Conservation (phyloP, 148 eudicot species). For the Rhododendron simsii region DNA sequence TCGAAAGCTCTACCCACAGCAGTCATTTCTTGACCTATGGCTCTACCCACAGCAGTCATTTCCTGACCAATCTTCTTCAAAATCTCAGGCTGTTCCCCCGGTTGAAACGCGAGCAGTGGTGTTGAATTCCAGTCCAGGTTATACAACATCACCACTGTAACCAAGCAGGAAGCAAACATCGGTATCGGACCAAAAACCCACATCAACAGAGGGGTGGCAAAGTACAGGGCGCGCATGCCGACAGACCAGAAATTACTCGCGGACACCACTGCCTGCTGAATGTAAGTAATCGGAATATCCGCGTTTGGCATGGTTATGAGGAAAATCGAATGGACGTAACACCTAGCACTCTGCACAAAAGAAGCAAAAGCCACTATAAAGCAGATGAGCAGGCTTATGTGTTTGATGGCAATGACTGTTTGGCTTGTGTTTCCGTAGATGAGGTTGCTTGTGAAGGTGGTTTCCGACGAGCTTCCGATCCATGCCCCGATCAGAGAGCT, state of each 20-base stretch:
- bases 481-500: slow-evolving; percentile 69
- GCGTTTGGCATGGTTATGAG: slow-evolving; percentile 63
- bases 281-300: slow-evolving; percentile 28
- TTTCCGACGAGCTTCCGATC: slow-evolving; percentile 41
- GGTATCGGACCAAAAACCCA: slow-evolving; percentile 90
- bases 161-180: slow-evolving; percentile 48
- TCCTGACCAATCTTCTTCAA: slow-evolving; percentile 15
- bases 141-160: slow-evolving; percentile 40
- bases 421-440: slow-evolving; percentile 55
- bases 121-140: slow-evolving; percentile 46
- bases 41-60: background rate
- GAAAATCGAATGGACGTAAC: slow-evolving; percentile 47
- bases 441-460: slow-evolving; percentile 23
- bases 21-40: slow-evolving; percentile 5
- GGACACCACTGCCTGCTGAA: slow-evolving; percentile 35
- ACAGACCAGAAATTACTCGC: slow-evolving; percentile 40
- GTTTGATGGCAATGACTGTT: slow-evolving; percentile 48
- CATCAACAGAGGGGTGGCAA: slow-evolving; percentile 46
- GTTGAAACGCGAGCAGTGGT: slow-evolving; percentile 38
- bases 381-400: slow-evolving; percentile 37
- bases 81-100: background rate
- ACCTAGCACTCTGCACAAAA: slow-evolving; percentile 48
- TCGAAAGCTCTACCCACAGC: background rate
- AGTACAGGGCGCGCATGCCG: slow-evolving; percentile 49
- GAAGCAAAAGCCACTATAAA: slow-evolving; percentile 58